These are phyloP conservation scores for Lepidium aucheri DNA, from an alignment of 345 rosid species.

Conservation along the genomic window DNA sequence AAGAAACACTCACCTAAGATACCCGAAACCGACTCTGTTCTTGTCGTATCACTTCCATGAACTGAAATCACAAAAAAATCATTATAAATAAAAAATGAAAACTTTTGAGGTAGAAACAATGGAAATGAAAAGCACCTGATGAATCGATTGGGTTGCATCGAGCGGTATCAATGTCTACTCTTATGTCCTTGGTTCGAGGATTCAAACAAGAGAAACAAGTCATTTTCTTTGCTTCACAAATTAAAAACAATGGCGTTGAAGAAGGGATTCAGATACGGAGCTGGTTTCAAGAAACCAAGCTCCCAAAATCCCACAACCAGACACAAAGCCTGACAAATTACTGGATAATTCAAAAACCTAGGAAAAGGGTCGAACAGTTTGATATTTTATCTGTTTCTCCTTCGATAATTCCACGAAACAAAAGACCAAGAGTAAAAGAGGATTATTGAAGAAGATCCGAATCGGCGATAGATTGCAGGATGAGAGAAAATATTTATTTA, in stretches of 20 bases:
- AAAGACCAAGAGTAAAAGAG: constrained; percentile 6
- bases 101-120: background rate
- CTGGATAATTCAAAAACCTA: background rate
- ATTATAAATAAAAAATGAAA: background rate
- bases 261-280: constrained; percentile 13
- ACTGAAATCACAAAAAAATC: constrained; percentile 20
- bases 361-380: constrained; percentile 1
- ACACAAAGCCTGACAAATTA: background rate
- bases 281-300: background rate
- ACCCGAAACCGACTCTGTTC: constrained; percentile 24
- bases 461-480: constrained; percentile 23
- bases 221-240: constrained; percentile 26
- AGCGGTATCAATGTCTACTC: constrained; percentile 59
- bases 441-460: constrained; percentile 24
- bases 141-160: constrained; percentile 42
- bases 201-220: constrained; percentile 79
- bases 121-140: constrained; percentile 35
- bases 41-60: constrained; percentile 27
- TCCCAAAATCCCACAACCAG: constrained; percentile 20
- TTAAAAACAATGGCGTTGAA: background rate
- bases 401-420: constrained; percentile 10
- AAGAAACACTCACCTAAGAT: constrained; percentile 17
- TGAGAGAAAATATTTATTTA: constrained; percentile 18
- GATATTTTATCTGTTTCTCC: background rate
- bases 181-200: constrained; percentile 43